These are phyloP conservation scores for Leonotis leonurus DNA, from an alignment of 257 asterid species.

Conservation along the genomic window DNA sequence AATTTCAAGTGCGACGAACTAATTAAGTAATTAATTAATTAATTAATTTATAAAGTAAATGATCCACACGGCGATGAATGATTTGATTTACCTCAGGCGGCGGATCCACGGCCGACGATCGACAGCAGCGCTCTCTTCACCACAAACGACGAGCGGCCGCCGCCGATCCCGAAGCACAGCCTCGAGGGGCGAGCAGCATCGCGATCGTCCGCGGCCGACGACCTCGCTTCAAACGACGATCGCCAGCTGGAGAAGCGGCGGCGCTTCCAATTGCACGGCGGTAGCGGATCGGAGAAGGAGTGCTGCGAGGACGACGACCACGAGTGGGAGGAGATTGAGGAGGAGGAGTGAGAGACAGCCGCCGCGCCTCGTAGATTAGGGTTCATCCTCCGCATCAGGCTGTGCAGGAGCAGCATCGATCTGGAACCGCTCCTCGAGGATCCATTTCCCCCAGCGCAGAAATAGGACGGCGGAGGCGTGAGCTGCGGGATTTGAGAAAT, in stretches of 20 bases:
- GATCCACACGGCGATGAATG: not conserved
- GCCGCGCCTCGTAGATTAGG: slow-evolving; percentile 5
- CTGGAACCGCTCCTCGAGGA: slow-evolving; percentile 15
- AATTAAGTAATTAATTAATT: not conserved
- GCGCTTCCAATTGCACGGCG: slow-evolving; percentile 12
- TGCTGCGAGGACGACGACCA: slow-evolving; percentile 22
- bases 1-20: not conserved
- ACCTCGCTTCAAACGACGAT: slow-evolving; percentile 17
- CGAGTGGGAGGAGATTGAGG: slow-evolving; percentile 18
- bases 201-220: not conserved
- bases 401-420: slow-evolving; percentile 25
- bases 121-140: slow-evolving; percentile 36
- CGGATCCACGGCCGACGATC: slow-evolving; percentile 36
- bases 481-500: slow-evolving; percentile 28
- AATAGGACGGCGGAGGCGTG: slow-evolving; percentile 46
- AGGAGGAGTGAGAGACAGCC: slow-evolving; percentile 15
- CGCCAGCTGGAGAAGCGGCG: slow-evolving; percentile 33
- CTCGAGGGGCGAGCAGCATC: too few relatives aligned
- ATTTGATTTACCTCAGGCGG: slow-evolving; percentile 12
- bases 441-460: not conserved
- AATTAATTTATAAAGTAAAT: not conserved
- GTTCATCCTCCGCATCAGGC: slow-evolving; percentile 22
- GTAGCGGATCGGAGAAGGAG: slow-evolving; percentile 28
- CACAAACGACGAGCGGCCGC: slow-evolving; percentile 8
- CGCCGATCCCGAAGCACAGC: not conserved